These are phyloP conservation scores for Purpureocillium takamizusanense DNA, from an alignment of 2,329 filamentous ascomycete species.

Conservation along the genomic window DNA sequence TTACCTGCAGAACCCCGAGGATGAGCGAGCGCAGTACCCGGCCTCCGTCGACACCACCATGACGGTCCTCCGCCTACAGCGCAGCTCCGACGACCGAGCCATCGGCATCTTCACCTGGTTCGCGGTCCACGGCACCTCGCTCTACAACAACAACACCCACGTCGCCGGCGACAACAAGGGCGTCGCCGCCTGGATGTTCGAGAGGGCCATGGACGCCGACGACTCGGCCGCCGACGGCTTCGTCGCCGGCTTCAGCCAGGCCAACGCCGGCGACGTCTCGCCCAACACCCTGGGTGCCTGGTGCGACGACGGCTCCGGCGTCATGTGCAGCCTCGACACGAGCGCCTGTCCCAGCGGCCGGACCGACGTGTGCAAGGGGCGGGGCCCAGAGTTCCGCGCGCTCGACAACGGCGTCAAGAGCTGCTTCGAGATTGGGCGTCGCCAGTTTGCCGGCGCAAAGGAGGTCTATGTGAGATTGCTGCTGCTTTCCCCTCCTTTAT, in stretches of 20 bases:
- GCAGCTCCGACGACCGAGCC: constrained; percentile 64
- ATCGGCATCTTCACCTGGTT: constrained; percentile 85
- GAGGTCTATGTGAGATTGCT: constrained; percentile 21
- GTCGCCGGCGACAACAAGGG: constrained; percentile 93
- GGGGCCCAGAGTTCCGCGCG: constrained; percentile 59
- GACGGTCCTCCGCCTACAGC: constrained; percentile 69
- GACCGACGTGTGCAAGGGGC: constrained; percentile 62
- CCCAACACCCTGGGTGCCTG: constrained; percentile 81
- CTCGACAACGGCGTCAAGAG: constrained; percentile 65
- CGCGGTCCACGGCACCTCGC: constrained; percentile 81
- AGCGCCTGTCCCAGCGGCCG: constrained; percentile 70
- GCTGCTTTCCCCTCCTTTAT: not conserved
- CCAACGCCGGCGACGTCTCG: constrained; percentile 82
- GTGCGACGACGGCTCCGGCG: constrained; percentile 75
- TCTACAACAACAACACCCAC: constrained; percentile 85
- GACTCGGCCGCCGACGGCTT: constrained; percentile 55
- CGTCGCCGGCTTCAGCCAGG: constrained; percentile 85
- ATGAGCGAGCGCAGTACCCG: constrained; percentile 63
- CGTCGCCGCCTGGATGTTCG: constrained; percentile 76
- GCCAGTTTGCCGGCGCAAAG: constrained; percentile 55
- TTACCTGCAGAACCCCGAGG: constrained; percentile 74
- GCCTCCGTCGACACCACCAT: constrained; percentile 46
- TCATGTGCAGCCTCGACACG: constrained; percentile 65
- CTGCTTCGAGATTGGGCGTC: constrained; percentile 65
- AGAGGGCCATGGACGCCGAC: constrained; percentile 53